phyloP scores from a whole-genome alignment of 441 rosid species.

The Croton setiger region DNA sequence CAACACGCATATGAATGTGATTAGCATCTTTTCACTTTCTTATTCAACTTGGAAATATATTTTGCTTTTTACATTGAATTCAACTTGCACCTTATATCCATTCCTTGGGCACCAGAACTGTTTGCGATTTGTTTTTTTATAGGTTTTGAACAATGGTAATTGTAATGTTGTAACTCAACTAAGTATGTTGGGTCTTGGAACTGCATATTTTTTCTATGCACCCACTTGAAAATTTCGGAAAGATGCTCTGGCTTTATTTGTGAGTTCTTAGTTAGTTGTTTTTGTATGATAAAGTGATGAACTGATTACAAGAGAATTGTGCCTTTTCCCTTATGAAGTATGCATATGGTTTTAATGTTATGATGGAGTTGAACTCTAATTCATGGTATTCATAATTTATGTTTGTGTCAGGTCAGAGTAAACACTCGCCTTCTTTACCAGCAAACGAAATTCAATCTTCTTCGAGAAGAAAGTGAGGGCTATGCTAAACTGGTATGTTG shows the following conservation, averaged over 20 bases:
- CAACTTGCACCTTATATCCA: no score
- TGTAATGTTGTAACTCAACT: no score
- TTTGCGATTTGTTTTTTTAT: no score
- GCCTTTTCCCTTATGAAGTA: not conserved
- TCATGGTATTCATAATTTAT: constrained; percentile 20
- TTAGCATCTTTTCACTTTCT: no score
- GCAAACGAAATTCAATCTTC: constrained; percentile 98
- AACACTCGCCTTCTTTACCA: constrained; percentile 99
- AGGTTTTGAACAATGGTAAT: no score
- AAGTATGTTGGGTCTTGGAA: not conserved
- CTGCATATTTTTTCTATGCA: not conserved
- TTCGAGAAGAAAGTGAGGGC: constrained; percentile 99
- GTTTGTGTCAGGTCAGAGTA: constrained; percentile 81
- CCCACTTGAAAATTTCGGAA: not conserved
- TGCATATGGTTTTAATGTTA: not conserved
- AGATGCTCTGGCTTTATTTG: not conserved
- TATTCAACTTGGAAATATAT: no score
- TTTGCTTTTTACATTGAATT: no score
- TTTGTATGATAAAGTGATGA: not conserved
- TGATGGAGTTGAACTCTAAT: not conserved
- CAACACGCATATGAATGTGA: no score
- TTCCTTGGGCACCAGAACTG: no score
- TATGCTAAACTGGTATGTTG: constrained; percentile 93
- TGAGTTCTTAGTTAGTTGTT: not conserved
- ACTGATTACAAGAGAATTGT: not conserved